Evolutionary conservation across 805 yeast genomes (phyloP), one percentile per base, ranked within the genome.

Genomic region (Cyberlindnera euphorbiiphila): DNA sequence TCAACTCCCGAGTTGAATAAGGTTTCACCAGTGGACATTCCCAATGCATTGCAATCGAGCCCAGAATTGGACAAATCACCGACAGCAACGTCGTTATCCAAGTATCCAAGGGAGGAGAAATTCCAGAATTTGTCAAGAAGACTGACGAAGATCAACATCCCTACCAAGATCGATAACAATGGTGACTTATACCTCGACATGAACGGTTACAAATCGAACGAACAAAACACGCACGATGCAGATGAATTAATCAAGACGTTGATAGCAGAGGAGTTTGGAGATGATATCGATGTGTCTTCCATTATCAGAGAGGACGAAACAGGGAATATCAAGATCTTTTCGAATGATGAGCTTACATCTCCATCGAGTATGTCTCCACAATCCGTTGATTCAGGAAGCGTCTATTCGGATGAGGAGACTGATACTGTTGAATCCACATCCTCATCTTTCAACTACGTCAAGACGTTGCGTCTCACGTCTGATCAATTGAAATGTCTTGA

Each of bases 141-240:
- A 54, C 68, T 86, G 27, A 77, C 75, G 13, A 71, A 74, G 46
- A 76, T 77, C 47, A 85, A 88, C 54, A 88, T 93, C 22, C 96
- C 97, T 1, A 81, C 94, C 20, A 85, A 80, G 48, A 74, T 89
- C 25, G 95, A 85, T 45, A 81, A 82, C 44, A 85, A 86, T 52
- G 98, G 98, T 10, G 96, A 88, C 55, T 70, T 93, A 50, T 74
- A 88, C 28, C 65, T 93, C 30, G 98, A 93, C 62, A 86, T 91
- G 81, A 94, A 88, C 51, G 98, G 98, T 13, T 93, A 93, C 63
- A 91, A 89, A 61, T 83, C 95, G 23, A 87, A 81, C 51, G 83
- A 80, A 35, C 78, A 80, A 48, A 86, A 82, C 57, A 76, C 84
- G 27, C 79, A 80, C 34, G 79, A 77, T 49, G 76, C 94, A 0